A percentile compares a stretch with the other conserved stretches of the same genome.
Conservation (phyloP, 495 filamentous ascomycete species). For the Pseudoneurospora amorphoporcata region DNA sequence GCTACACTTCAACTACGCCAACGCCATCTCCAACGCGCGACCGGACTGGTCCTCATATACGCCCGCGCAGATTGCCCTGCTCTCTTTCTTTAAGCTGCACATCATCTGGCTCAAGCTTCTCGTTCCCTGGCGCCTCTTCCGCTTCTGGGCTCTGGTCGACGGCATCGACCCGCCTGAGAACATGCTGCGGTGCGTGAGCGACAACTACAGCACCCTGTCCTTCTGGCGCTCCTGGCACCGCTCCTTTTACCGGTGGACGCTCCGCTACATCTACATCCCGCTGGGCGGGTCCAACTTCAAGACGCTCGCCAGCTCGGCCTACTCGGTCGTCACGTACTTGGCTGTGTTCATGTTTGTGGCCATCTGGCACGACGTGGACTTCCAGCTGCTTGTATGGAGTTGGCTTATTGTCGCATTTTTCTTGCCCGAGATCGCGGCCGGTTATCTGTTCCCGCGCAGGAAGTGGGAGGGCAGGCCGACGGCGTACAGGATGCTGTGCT, state of each 20-base stretch:
- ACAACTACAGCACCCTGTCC: slow-evolving; percentile 84
- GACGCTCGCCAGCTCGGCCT: slow-evolving; percentile 23
- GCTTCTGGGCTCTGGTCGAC: slow-evolving; percentile 83
- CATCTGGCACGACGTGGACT: slow-evolving; percentile 94
- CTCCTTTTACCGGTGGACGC: slow-evolving; percentile 84
- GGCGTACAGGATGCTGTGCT: slow-evolving; percentile 68
- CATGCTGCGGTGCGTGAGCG: slow-evolving; percentile 91
- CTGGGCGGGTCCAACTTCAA: slow-evolving; percentile 59
- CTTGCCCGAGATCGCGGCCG: slow-evolving; percentile 70
- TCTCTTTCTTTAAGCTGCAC: slow-evolving; percentile 94
- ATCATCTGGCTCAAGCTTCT: slow-evolving; percentile 98
- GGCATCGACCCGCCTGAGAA: slow-evolving; percentile 94
- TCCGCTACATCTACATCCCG: slow-evolving; percentile 91
- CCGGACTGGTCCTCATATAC: slow-evolving; percentile 77
- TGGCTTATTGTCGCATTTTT: slow-evolving; percentile 94
- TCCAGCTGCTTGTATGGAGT: slow-evolving; percentile 89
- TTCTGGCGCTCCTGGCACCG: slow-evolving; percentile 98
- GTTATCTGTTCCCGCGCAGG: slow-evolving; percentile 55
- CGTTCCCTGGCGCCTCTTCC: slow-evolving; percentile 94
- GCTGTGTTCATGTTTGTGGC: slow-evolving; percentile 96
- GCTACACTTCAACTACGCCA: slow-evolving; percentile 86
- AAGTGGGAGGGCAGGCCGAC: slow-evolving; percentile 59
- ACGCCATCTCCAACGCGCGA: slow-evolving; percentile 77
- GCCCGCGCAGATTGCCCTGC: slow-evolving; percentile 77
- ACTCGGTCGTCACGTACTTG: slow-evolving; percentile 57